phyloP scores from a whole-genome alignment of 129 eudicot species.

The Glebionis coronaria region DNA sequence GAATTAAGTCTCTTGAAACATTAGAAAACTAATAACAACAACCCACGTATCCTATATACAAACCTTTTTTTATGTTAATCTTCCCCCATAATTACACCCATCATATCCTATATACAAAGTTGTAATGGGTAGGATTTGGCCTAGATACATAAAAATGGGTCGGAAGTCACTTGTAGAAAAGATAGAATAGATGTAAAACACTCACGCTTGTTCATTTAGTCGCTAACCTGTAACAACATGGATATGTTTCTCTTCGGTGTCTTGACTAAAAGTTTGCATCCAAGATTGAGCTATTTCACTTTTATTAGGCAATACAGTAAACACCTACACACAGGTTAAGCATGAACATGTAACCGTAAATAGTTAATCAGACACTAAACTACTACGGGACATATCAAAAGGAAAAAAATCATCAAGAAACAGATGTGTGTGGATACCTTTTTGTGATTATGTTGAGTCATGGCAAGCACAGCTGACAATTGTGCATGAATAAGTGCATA shows the following conservation, averaged over 20 bases:
- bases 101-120: too few relatives aligned
- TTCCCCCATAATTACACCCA: too few relatives aligned
- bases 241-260: conserved; percentile 73
- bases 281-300: conserved; percentile 77
- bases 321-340: conserved; percentile 50
- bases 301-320: conserved; percentile 69
- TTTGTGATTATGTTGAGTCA: conserved; percentile 85
- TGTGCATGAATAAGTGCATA: conserved; percentile 92
- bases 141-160: too few relatives aligned
- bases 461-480: conserved; percentile 98
- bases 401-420: too few relatives aligned
- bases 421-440: conserved; percentile 39
- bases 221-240: conserved; percentile 96
- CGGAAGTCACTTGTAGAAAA: too few relatives aligned
- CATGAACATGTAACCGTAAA: too few relatives aligned
- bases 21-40: too few relatives aligned
- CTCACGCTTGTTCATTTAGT: conserved; percentile 88
- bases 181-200: not conserved
- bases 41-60: too few relatives aligned
- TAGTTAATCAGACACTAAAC: too few relatives aligned
- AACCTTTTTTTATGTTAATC: too few relatives aligned
- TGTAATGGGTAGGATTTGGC: too few relatives aligned
- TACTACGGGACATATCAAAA: not conserved
- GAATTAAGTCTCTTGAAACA: too few relatives aligned
- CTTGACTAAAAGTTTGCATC: conserved; percentile 90